Conservation (phyloP, 768 basidiomycete species). For the Rhodotorula diobovata region DNA sequence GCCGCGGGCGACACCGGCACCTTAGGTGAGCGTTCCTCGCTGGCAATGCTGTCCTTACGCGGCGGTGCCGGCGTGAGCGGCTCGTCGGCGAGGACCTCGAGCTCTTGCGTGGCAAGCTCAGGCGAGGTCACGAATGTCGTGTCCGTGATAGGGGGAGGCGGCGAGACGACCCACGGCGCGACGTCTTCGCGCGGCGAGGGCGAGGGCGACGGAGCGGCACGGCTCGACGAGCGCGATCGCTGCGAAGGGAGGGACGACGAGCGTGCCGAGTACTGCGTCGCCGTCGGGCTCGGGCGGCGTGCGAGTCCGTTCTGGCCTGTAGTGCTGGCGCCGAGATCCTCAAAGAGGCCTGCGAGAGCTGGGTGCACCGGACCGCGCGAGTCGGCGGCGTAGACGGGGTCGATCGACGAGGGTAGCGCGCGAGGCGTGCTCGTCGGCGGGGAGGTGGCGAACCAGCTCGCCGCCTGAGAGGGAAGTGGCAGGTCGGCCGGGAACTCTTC, state of each 20-base stretch:
- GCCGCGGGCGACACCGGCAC: neutral
- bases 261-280: neutral
- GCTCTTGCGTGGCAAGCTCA: neutral
- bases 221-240: neutral
- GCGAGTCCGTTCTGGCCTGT: neutral
- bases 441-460: constrained; percentile 4
- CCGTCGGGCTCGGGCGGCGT: neutral
- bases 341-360: constrained; percentile 9
- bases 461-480: neutral
- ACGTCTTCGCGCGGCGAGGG: neutral
- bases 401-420: neutral
- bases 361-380: constrained; percentile 17
- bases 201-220: neutral
- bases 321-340: neutral
- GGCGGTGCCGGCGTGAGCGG: neutral
- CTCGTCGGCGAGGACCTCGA: neutral
- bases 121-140: neutral
- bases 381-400: neutral
- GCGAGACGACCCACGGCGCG: neutral
- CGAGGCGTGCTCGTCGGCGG: neutral
- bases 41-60: neutral
- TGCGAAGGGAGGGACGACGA: neutral
- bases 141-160: neutral
- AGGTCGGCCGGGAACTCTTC: constrained; percentile 8
- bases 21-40: neutral